phyloP scores from a whole-genome alignment of 352 stramenopile genomes.

The Thalassiosira mediterranea region DNA sequence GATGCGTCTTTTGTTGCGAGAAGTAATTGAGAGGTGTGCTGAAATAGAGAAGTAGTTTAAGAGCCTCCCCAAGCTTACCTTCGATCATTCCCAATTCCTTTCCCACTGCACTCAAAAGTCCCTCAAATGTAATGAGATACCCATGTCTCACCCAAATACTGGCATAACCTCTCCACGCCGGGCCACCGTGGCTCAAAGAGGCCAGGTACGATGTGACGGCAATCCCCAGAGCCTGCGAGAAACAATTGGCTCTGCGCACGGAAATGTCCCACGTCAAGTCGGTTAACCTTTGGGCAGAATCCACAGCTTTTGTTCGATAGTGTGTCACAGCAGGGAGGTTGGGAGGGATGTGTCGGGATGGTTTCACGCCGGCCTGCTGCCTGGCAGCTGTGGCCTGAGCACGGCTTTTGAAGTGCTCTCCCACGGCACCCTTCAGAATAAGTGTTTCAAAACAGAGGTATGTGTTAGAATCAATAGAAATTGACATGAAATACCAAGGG shows the following conservation, averaged over 20 bases:
- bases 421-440: slow-evolving; percentile 17
- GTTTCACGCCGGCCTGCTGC: slow-evolving; percentile 41
- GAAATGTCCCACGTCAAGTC: slow-evolving; percentile 77
- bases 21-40: background rate
- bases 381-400: slow-evolving; percentile 17
- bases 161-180: slow-evolving; percentile 57
- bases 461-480: background rate
- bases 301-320: slow-evolving; percentile 56
- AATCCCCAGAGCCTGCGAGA: slow-evolving; percentile 80
- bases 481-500: background rate
- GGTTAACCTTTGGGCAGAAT: slow-evolving; percentile 70
- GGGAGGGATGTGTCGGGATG: slow-evolving; percentile 42
- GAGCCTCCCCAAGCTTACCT: slow-evolving; percentile 1
- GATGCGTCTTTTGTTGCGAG: slow-evolving; percentile 62
- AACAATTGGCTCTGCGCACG: slow-evolving; percentile 69
- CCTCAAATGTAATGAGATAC: slow-evolving; percentile 91
- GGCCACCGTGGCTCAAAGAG: slow-evolving; percentile 62
- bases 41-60: background rate
- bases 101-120: slow-evolving; percentile 92
- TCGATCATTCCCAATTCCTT: slow-evolving; percentile 94
- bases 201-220: slow-evolving; percentile 75
- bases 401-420: slow-evolving; percentile 49
- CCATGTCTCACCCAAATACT: slow-evolving; percentile 75
- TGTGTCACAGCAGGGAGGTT: slow-evolving; percentile 29
- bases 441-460: too few species aligned